Evolutionary conservation across 1,284 basidiomycete species (phyloP).

Genomic region (Puccinia triticina): DNA sequence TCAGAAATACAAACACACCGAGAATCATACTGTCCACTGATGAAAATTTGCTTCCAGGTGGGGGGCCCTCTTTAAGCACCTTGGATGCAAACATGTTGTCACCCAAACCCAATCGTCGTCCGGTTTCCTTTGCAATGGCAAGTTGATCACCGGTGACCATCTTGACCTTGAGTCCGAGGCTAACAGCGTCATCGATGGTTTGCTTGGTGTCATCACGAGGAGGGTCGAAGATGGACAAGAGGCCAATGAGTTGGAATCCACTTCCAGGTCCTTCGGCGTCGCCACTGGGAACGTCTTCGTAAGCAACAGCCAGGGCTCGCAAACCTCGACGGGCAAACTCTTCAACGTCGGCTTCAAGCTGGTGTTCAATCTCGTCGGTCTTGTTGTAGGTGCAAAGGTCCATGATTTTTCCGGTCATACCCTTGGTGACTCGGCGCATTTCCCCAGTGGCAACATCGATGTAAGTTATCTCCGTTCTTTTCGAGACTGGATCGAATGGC

Average conservation of each 20-base stretch:
- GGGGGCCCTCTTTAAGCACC: conserved; percentile 87
- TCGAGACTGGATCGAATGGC: conserved; percentile 98
- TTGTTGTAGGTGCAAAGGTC: conserved; percentile 92
- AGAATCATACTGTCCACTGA: conserved; percentile 78
- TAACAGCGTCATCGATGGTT: conserved; percentile 94
- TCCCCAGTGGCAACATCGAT: conserved; percentile 87
- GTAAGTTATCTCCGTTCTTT: conserved; percentile 98
- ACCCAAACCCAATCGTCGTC: conserved; percentile 90
- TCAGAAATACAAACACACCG: conserved; percentile 2
- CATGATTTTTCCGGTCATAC: conserved; percentile 83
- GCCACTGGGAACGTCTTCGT: conserved; percentile 72
- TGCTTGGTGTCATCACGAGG: conserved; percentile 98
- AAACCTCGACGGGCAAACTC: conserved; percentile 95
- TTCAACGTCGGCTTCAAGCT: conserved; percentile 89
- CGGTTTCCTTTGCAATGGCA: conserved; percentile 98
- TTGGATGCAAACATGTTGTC: conserved; percentile 97
- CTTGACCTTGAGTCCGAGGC: conserved; percentile 96
- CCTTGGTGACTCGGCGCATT: conserved; percentile 97
- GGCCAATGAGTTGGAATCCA: conserved; percentile 94
- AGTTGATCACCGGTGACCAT: conserved; percentile 99
- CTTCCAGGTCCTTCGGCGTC: conserved; percentile 76
- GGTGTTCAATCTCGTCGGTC: conserved; percentile 85
- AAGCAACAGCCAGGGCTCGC: conserved; percentile 93
- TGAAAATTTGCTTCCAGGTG: conserved; percentile 73
- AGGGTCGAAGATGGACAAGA: conserved; percentile 96